Evolutionary conservation across 2,329 filamentous ascomycete species (phyloP).

Genomic region (Fusarium cicatricum): DNA sequence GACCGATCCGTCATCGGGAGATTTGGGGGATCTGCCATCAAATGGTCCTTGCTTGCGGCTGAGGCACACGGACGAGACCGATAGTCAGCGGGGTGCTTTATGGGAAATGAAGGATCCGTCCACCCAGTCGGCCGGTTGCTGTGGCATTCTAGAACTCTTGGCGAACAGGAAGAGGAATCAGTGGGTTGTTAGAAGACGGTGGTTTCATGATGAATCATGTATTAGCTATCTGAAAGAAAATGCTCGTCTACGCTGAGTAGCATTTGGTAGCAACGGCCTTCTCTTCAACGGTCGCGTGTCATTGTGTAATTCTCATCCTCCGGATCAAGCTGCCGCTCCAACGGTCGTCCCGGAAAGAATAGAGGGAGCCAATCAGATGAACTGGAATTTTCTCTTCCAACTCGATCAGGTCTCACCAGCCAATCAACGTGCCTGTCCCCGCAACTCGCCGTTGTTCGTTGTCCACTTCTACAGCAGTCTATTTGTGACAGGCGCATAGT

Average conservation of each 20-base stretch:
- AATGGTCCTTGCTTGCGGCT: constrained; percentile 13
- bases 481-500: constrained; percentile 16
- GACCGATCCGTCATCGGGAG: constrained; percentile 6
- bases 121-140: not conserved
- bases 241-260: too few species aligned
- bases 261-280: too few species aligned
- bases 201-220: not conserved
- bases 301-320: not conserved
- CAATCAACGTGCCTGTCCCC: constrained; percentile 13
- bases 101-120: constrained; percentile 1
- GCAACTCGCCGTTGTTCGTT: constrained; percentile 10
- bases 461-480: constrained; percentile 4
- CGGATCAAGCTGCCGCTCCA: not conserved
- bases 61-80: constrained; percentile 12
- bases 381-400: constrained; percentile 10
- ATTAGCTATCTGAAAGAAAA: too few species aligned
- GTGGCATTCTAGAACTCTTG: not conserved
- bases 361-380: constrained; percentile 21
- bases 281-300: too few species aligned
- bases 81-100: not conserved
- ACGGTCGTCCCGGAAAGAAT: constrained; percentile 1
- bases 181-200: not conserved
- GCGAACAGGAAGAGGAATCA: not conserved
- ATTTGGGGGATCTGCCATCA: constrained; percentile 18
- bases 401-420: not conserved